Evolutionary conservation across 2,329 filamentous ascomycete genomes (phyloP).

Genomic region (Penicillium digitatum): DNA sequence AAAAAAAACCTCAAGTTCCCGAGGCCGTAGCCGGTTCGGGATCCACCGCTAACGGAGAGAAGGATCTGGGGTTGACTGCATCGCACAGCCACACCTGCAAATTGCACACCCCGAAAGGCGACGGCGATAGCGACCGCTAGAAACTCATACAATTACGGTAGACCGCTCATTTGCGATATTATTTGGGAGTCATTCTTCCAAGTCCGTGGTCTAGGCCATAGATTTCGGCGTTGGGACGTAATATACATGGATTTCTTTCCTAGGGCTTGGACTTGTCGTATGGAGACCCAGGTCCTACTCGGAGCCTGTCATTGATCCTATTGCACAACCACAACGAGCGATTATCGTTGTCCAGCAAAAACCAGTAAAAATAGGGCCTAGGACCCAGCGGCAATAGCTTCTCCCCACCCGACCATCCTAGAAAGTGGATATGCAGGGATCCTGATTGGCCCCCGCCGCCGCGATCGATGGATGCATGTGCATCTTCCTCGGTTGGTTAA

Average conservation of each 20-base stretch:
- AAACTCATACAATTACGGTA: not conserved
- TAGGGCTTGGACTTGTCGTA: not conserved
- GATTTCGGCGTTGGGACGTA: conserved; percentile 1
- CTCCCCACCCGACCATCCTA: conserved; percentile 24
- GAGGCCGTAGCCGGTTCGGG: conserved; percentile 22
- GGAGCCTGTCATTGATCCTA: conserved; percentile 11
- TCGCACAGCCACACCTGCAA: not conserved
- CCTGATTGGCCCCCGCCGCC: conserved; percentile 29
- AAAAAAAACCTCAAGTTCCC: conserved; percentile 10
- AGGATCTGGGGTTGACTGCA: conserved; percentile 22
- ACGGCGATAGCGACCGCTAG: conserved; percentile 3
- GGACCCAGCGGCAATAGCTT: conserved; percentile 34
- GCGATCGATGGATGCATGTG: conserved; percentile 17
- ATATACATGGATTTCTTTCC: not conserved
- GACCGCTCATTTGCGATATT: not conserved
- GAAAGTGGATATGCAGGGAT: conserved; percentile 11
- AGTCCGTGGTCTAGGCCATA: not conserved
- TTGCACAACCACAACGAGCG: conserved; percentile 7
- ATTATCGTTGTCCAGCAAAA: conserved; percentile 17
- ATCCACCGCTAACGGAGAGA: conserved; percentile 24
- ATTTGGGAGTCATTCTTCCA: not conserved
- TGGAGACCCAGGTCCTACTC: conserved; percentile 8
- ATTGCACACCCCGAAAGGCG: not conserved
- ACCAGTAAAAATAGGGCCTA: conserved; percentile 15
- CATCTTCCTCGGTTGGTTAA: conserved; percentile 29